These are phyloP conservation scores for Phytophthora syringae DNA, from an alignment of 352 stramenopile genomes.

Conservation along the genomic window DNA sequence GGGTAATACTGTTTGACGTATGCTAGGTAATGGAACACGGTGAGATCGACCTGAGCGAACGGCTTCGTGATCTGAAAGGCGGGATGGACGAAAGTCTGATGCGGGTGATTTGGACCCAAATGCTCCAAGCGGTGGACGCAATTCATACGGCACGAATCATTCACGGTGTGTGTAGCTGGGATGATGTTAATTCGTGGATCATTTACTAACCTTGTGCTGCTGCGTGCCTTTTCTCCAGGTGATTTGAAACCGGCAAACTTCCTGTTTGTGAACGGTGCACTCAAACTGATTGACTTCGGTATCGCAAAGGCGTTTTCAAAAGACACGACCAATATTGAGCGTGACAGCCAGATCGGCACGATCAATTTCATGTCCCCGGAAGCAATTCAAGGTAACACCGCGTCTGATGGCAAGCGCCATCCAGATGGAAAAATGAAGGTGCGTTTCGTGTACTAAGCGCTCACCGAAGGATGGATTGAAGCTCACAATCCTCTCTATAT, in stretches of 20 bases:
- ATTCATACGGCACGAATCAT: slow-evolving; percentile 98
- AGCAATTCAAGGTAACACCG: slow-evolving; percentile 72
- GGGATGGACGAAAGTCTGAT: slow-evolving; percentile 97
- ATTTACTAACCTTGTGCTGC: slow-evolving; percentile 19
- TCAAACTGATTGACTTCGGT: slow-evolving; percentile 99
- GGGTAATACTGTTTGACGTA: not conserved
- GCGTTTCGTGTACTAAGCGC: not conserved
- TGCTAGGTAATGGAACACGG: slow-evolving; percentile 96
- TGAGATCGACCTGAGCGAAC: slow-evolving; percentile 97
- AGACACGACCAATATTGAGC: slow-evolving; percentile 97
- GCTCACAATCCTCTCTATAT: too few relatives aligned
- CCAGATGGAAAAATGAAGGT: slow-evolving; percentile 83
- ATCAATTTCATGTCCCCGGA: slow-evolving; percentile 98
- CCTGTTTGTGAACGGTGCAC: slow-evolving; percentile 94
- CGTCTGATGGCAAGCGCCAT: slow-evolving; percentile 57
- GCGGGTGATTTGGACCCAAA: slow-evolving; percentile 98
- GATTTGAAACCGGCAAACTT: slow-evolving; percentile 98
- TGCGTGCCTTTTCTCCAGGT: slow-evolving; percentile 37
- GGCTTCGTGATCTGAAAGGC: slow-evolving; percentile 84
- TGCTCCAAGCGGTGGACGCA: slow-evolving; percentile 97
- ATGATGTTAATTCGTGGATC: not conserved
- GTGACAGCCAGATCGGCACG: slow-evolving; percentile 96
- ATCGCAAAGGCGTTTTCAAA: slow-evolving; percentile 98
- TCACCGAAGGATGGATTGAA: too few relatives aligned
- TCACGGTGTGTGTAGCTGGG: slow-evolving; percentile 47